Conservation (phyloP, 2,329 filamentous ascomycete genomes). For the Pseudocercospora eumusae region DNA sequence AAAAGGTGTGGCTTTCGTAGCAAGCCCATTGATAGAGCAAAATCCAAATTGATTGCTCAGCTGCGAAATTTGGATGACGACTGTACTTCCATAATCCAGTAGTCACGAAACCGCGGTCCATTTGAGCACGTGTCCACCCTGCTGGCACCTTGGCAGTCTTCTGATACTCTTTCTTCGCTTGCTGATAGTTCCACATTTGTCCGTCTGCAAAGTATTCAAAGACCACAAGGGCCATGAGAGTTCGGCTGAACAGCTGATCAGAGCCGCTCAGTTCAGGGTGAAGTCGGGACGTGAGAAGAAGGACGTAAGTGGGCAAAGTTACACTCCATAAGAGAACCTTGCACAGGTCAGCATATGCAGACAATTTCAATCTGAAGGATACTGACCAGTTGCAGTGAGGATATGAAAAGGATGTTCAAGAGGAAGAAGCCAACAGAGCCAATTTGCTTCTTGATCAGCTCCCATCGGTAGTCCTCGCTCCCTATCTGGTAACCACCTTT, state of each 20-base stretch:
- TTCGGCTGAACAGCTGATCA: constrained; percentile 60
- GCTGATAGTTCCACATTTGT: constrained; percentile 89
- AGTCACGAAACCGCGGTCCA: constrained; percentile 87
- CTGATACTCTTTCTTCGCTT: constrained; percentile 75
- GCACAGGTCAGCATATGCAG: constrained; percentile 15
- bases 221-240: constrained; percentile 60
- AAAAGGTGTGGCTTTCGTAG: constrained; percentile 67
- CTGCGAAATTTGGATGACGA: constrained; percentile 91
- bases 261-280: constrained; percentile 53
- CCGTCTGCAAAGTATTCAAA: constrained; percentile 81
- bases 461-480: constrained; percentile 95
- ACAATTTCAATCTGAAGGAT: background rate
- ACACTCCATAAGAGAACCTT: constrained; percentile 76
- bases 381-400: constrained; percentile 66
- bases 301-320: constrained; percentile 78
- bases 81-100: constrained; percentile 84
- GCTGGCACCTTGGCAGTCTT: constrained; percentile 69
- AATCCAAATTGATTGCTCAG: constrained; percentile 90
- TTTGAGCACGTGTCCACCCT: constrained; percentile 63
- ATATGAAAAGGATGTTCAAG: constrained; percentile 89
- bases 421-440: constrained; percentile 70
- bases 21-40: constrained; percentile 85
- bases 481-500: constrained; percentile 88
- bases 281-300: constrained; percentile 69
- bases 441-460: constrained; percentile 67